A percentile compares a stretch with the other conserved stretches of the same genome.
phyloP scores from a whole-genome alignment of 163 green algal genomes.

The Scenedesmus sp. region DNA sequence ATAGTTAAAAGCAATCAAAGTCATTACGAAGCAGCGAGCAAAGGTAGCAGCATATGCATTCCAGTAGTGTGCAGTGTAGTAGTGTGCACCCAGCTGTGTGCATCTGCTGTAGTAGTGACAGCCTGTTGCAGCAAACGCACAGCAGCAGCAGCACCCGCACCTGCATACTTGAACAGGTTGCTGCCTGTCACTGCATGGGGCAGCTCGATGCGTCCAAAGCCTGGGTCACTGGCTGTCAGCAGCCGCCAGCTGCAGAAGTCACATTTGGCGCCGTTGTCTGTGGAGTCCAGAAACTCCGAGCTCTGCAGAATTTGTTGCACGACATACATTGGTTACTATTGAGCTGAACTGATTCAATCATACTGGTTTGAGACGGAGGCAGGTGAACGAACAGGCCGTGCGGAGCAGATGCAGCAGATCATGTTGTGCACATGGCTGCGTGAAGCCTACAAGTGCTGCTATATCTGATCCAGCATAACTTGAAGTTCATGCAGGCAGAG shows the following conservation, averaged over 20 bases:
- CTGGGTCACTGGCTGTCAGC: constrained; percentile 73
- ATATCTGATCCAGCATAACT: not conserved
- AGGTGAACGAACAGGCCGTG: not conserved
- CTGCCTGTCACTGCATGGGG: constrained; percentile 74
- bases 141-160: not conserved
- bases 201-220: constrained; percentile 67
- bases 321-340: no score
- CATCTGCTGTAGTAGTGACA: not conserved
- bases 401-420: not conserved
- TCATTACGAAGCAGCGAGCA: not conserved
- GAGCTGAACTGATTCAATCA: not conserved
- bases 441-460: not conserved
- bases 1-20: not conserved
- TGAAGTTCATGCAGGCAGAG: no score
- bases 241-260: constrained; percentile 83
- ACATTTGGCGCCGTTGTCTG: constrained; percentile 61
- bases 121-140: no score
- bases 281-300: constrained; percentile 62
- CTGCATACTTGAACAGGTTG: constrained; percentile 88
- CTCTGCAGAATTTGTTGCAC: not conserved
- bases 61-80: not conserved
- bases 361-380: not conserved
- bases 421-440: not conserved
- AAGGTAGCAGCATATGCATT: not conserved
- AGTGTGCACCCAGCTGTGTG: not conserved